A percentile compares a stretch with the other conserved stretches of the same genome.
Evolutionary conservation across 2,329 filamentous ascomycete genomes (phyloP).

Genomic region (Seiridium unicorne): DNA sequence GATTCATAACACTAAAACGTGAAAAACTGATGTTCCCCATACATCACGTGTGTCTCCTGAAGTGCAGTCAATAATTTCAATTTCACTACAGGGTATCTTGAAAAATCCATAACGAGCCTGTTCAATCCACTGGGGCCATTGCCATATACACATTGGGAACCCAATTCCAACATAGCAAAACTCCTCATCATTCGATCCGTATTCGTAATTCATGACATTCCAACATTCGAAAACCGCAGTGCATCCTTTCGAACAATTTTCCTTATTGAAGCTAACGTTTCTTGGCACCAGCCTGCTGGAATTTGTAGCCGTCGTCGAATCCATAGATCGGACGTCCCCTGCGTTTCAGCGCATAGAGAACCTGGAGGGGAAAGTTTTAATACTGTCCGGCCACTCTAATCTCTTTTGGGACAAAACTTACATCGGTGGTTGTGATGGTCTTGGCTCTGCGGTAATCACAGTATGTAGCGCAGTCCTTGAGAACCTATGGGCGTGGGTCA

Average conservation of each 20-base stretch:
- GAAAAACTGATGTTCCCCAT: neutral
- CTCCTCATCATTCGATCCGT: neutral
- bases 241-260: too few relatives aligned
- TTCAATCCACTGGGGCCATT: neutral
- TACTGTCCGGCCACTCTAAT: too few relatives aligned
- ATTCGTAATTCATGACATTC: neutral
- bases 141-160: too few relatives aligned
- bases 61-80: neutral
- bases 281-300: conserved; percentile 10
- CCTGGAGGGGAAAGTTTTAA: conserved; percentile 34
- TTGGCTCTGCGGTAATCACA: conserved; percentile 55
- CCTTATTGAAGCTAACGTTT: neutral
- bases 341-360: conserved; percentile 48
- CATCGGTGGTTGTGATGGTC: conserved; percentile 63
- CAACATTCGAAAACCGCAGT: too few relatives aligned
- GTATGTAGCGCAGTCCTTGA: conserved; percentile 47
- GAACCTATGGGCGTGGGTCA: conserved; percentile 38
- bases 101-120: neutral
- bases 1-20: too few relatives aligned
- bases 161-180: too few relatives aligned
- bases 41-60: too few relatives aligned
- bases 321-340: conserved; percentile 57
- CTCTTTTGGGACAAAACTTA: conserved; percentile 31
- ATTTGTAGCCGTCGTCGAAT: conserved; percentile 44
- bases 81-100: neutral